Percentiles rank a stretch among this genome's conserved stretches.
phyloP scores from a whole-genome alignment of 1,139 yeast genomes.

The Candida sp. region DNA sequence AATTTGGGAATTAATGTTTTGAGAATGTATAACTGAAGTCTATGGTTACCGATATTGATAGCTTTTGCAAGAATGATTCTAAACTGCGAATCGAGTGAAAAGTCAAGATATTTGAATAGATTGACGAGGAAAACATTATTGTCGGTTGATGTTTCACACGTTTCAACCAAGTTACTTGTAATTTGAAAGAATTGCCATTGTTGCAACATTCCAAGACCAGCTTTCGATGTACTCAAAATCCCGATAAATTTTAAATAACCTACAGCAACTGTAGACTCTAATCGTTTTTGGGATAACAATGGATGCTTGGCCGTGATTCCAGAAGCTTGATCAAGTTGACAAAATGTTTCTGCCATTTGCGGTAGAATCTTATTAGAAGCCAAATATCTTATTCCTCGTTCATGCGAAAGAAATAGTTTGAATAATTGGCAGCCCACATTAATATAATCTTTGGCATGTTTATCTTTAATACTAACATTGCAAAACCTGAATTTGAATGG shows the following conservation, averaged over 20 bases:
- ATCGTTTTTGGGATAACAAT: constrained; percentile 56
- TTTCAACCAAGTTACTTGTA: constrained; percentile 68
- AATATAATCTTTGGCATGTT: constrained; percentile 53
- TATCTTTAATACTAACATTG: constrained; percentile 30
- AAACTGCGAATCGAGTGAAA: constrained; percentile 62
- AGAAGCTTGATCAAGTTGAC: constrained; percentile 79
- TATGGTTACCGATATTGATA: constrained; percentile 51
- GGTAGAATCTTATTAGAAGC: constrained; percentile 75
- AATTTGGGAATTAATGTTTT: constrained; percentile 47
- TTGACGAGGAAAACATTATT: constrained; percentile 57
- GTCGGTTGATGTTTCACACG: constrained; percentile 18
- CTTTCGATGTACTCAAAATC: constrained; percentile 52
- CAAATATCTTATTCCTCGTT: constrained; percentile 68
- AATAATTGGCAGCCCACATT: constrained; percentile 73
- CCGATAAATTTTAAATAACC: constrained; percentile 85
- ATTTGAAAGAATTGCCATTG: constrained; percentile 86
- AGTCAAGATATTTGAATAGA: constrained; percentile 61
- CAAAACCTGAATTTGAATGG: constrained; percentile 91
- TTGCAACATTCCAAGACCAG: constrained; percentile 67
- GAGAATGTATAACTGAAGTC: constrained; percentile 56
- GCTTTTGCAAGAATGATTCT: constrained; percentile 65
- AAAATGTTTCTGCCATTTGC: constrained; percentile 83
- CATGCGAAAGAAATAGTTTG: constrained; percentile 55
- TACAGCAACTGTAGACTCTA: constrained; percentile 61
- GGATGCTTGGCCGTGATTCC: constrained; percentile 76